Conservation (phyloP, 768 basidiomycete genomes). For the Mycena albidolilacea region DNA sequence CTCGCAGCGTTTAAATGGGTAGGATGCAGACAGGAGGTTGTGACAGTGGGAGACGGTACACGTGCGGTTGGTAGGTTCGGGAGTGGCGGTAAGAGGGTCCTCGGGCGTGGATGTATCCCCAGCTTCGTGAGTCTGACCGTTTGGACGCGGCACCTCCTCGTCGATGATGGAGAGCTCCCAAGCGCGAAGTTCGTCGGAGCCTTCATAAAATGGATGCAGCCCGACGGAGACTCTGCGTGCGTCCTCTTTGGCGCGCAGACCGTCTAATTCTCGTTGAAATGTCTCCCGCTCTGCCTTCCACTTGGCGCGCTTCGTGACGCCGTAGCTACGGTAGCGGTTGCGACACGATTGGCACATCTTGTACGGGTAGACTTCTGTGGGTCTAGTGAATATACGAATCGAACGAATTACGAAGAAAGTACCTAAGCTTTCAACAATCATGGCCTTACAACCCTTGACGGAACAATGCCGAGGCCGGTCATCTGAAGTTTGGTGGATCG, state of each 20-base stretch:
- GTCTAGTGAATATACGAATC: conserved; percentile 1
- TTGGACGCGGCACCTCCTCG: conserved; percentile 47
- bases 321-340: conserved; percentile 65
- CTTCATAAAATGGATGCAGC: conserved; percentile 54
- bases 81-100: background rate
- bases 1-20: conserved; percentile 69
- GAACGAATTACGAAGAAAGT: conserved; percentile 46
- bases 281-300: conserved; percentile 64
- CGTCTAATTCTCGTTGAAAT: conserved; percentile 57
- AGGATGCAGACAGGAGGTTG: conserved; percentile 61
- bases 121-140: background rate
- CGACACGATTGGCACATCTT: conserved; percentile 66
- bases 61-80: conserved; percentile 57
- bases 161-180: conserved; percentile 56
- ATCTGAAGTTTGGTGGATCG: background rate
- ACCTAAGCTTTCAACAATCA: conserved; percentile 53
- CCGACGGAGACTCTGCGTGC: conserved; percentile 51
- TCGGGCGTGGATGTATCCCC: conserved; percentile 21
- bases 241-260: conserved; percentile 56
- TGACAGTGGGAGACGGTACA: conserved; percentile 73
- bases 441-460: conserved; percentile 68
- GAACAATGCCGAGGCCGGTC: conserved; percentile 59
- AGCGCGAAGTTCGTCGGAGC: conserved; percentile 48
- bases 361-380: conserved; percentile 51
- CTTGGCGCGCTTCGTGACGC: conserved; percentile 69